These are phyloP conservation scores for Penicillium fuscoglaucum DNA, from an alignment of 2,329 filamentous ascomycete species.

Conservation along the genomic window DNA sequence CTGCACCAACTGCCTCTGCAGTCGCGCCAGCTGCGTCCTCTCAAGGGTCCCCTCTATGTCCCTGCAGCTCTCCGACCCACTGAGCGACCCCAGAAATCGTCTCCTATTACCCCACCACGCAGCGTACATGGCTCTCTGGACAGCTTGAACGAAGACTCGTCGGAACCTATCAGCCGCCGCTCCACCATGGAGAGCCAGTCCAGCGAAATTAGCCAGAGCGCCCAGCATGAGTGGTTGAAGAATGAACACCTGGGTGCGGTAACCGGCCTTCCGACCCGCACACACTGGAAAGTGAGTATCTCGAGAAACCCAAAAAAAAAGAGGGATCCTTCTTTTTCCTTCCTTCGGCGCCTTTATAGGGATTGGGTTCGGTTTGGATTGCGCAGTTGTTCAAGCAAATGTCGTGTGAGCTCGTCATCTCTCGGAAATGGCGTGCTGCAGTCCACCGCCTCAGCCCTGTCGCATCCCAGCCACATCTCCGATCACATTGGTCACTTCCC, in stretches of 20 bases:
- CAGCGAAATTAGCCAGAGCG: conserved; percentile 48
- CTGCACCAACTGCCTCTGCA: conserved; percentile 45
- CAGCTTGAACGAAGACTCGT: conserved; percentile 42
- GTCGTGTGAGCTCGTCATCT: conserved; percentile 28
- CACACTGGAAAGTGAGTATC: conserved; percentile 65
- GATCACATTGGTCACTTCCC: background rate
- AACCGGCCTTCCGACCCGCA: conserved; percentile 60
- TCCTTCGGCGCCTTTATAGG: conserved; percentile 22
- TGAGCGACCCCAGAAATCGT: conserved; percentile 50
- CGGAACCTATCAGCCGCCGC: conserved; percentile 39
- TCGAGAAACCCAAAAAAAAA: background rate
- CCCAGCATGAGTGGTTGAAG: conserved; percentile 55
- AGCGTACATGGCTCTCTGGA: conserved; percentile 59
- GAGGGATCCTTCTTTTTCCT: background rate
- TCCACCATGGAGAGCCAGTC: conserved; percentile 44
- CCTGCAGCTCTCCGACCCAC: conserved; percentile 64
- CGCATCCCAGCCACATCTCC: background rate
- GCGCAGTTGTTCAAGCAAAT: conserved; percentile 22
- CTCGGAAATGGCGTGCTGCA: conserved; percentile 29
- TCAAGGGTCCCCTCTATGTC: conserved; percentile 62
- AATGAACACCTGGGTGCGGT: conserved; percentile 56
- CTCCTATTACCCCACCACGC: conserved; percentile 51
- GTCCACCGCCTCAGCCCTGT: background rate
- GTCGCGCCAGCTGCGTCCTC: conserved; percentile 58
- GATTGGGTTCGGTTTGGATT: conserved; percentile 11